Conservation (phyloP, 2,329 filamentous ascomycete species). For the Cladophialophora chaetospira region DNA sequence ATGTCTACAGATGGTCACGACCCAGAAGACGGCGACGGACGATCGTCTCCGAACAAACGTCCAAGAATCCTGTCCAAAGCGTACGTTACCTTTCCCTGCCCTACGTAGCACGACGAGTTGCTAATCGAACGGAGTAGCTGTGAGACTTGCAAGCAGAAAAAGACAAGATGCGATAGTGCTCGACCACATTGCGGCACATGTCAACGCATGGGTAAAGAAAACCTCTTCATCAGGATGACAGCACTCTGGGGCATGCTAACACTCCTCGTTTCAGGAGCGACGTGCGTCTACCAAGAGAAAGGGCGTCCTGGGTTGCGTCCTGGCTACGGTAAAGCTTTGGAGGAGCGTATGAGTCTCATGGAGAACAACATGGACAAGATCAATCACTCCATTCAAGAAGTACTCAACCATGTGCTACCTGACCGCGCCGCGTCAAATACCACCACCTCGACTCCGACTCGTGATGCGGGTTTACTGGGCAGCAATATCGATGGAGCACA, state of each 20-base stretch:
- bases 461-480: neutral
- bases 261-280: constrained; percentile 1
- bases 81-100: constrained; percentile 9
- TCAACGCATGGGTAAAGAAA: constrained; percentile 12
- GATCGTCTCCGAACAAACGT: constrained; percentile 11
- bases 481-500: too few relatives aligned
- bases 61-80: constrained; percentile 15
- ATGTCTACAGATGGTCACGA: constrained; percentile 4
- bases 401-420: constrained; percentile 8
- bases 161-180: constrained; percentile 16
- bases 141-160: constrained; percentile 20
- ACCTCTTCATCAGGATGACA: neutral
- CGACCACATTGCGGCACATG: constrained; percentile 15
- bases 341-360: constrained; percentile 8
- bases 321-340: constrained; percentile 14
- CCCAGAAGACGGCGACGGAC: too few relatives aligned
- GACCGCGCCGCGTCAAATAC: constrained; percentile 4
- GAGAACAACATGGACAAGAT: constrained; percentile 16
- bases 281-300: constrained; percentile 16
- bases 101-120: neutral
- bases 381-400: constrained; percentile 15
- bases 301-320: constrained; percentile 13
- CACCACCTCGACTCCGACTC: neutral
- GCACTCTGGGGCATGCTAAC: neutral
- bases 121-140: neutral